phyloP scores from a whole-genome alignment of 129 eudicot genomes.

The Sambucus nigra region DNA sequence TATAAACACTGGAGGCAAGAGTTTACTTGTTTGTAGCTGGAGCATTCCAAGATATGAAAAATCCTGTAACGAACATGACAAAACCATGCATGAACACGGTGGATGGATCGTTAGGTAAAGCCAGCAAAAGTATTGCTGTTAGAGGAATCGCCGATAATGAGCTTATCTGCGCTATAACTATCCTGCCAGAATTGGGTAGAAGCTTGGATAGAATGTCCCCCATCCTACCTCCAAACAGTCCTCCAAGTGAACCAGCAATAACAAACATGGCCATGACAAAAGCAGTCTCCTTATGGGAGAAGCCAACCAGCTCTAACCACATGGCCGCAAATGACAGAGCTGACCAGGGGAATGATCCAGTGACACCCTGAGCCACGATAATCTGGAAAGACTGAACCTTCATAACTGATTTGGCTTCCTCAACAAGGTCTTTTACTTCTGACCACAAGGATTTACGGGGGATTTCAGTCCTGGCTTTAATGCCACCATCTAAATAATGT shows the following conservation, averaged over 20 bases:
- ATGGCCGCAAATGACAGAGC: slow-evolving; percentile 92
- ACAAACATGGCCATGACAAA: slow-evolving; percentile 55
- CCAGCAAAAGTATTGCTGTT: slow-evolving; percentile 62
- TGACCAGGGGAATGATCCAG: slow-evolving; percentile 97
- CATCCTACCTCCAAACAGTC: slow-evolving; percentile 80
- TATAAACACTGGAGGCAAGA: slow-evolving; percentile 1
- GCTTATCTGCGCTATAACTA: slow-evolving; percentile 77
- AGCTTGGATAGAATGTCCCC: slow-evolving; percentile 70
- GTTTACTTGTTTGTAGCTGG: slow-evolving; percentile 94
- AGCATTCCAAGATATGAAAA: slow-evolving; percentile 87
- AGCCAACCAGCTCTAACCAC: slow-evolving; percentile 90
- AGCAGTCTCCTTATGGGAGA: slow-evolving; percentile 67
- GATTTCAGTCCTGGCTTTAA: slow-evolving; percentile 6
- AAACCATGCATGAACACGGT: slow-evolving; percentile 41
- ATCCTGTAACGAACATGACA: slow-evolving; percentile 54
- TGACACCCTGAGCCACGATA: slow-evolving; percentile 88
- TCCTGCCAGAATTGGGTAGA: slow-evolving; percentile 72
- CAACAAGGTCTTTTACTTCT: slow-evolving; percentile 40
- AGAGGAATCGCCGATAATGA: slow-evolving; percentile 81
- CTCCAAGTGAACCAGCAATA: slow-evolving; percentile 70
- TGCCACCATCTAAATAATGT: slow-evolving; percentile 38
- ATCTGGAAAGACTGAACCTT: slow-evolving; percentile 73
- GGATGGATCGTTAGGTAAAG: slow-evolving; percentile 48
- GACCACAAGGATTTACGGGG: slow-evolving; percentile 34
- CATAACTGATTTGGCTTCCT: slow-evolving; percentile 59